phyloP scores from a whole-genome alignment of 1,139 yeast species.

The Scheffersomyces illinoinensis region DNA sequence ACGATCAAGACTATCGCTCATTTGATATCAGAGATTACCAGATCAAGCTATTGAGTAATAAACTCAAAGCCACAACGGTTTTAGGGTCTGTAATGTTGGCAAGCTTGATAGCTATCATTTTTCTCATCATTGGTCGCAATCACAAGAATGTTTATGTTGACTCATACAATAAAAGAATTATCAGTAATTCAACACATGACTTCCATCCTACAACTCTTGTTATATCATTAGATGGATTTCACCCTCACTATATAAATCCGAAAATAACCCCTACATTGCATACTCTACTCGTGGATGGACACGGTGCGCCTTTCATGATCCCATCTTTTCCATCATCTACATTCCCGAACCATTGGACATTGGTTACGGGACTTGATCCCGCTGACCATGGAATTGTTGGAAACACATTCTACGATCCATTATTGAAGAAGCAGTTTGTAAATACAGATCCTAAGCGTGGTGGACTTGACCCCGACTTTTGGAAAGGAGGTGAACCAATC shows the following conservation, averaged over 20 bases:
- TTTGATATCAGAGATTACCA: conserved; percentile 31
- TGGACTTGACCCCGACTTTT: conserved; percentile 61
- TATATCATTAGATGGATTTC: conserved; percentile 84
- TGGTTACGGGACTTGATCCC: conserved; percentile 84
- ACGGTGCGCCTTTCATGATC: conserved; percentile 78
- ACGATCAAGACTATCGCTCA: conserved; percentile 11
- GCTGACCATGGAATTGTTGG: conserved; percentile 86
- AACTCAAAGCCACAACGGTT: conserved; percentile 12
- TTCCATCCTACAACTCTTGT: conserved; percentile 78
- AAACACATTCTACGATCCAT: conserved; percentile 74
- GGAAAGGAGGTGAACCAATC: conserved; percentile 86
- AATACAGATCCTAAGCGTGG: conserved; percentile 63
- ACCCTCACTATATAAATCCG: conserved; percentile 80
- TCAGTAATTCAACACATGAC: conserved; percentile 68
- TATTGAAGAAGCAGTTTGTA: conserved; percentile 54
- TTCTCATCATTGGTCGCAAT: conserved; percentile 3
- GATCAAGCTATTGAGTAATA: conserved; percentile 17
- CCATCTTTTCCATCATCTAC: conserved; percentile 91
- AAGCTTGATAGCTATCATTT: conserved; percentile 7
- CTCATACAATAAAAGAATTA: conserved; percentile 9
- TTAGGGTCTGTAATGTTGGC: conserved; percentile 8
- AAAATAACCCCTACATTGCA: conserved; percentile 72
- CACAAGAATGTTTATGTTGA: neutral
- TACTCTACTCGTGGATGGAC: conserved; percentile 50
- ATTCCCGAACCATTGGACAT: conserved; percentile 90